Evolutionary conservation across 345 rosid species (phyloP).

Genomic region (Microcos paniculata): DNA sequence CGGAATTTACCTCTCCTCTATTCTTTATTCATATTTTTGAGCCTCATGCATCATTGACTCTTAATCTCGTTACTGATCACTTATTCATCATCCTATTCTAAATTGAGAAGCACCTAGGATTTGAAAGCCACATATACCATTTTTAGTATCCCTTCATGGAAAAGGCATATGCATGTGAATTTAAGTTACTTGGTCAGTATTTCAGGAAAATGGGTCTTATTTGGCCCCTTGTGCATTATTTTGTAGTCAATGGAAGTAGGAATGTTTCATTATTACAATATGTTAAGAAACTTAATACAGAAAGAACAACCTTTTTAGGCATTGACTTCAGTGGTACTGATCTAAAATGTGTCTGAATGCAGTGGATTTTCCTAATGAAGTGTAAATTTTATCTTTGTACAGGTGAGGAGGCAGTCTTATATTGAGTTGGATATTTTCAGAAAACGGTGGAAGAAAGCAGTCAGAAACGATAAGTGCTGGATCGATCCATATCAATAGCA

Average conservation of each 20-base stretch:
- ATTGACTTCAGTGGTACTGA: not conserved
- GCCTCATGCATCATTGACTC: not conserved
- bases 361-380: not conserved
- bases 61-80: not conserved
- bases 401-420: slow-evolving; percentile 71
- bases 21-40: not conserved
- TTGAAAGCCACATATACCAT: not conserved
- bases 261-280: too few species aligned
- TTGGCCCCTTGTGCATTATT: not conserved
- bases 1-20: not conserved
- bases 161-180: not conserved
- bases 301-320: not conserved
- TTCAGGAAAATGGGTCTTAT: not conserved
- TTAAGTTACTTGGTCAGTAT: not conserved
- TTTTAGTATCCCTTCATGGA: not conserved
- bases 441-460: slow-evolving; percentile 52
- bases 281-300: too few species aligned
- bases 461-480: slow-evolving; percentile 52
- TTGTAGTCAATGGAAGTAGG: not conserved
- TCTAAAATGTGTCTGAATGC: not conserved
- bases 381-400: slow-evolving; percentile 3
- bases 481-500: slow-evolving; percentile 41
- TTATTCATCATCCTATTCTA: not conserved
- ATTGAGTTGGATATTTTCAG: slow-evolving; percentile 42
- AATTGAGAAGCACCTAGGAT: not conserved